A percentile compares a stretch with the other conserved stretches of the same genome.
Evolutionary conservation across 2,329 filamentous ascomycete species (phyloP).

Genomic region (Trematosphaeria pertusa): DNA sequence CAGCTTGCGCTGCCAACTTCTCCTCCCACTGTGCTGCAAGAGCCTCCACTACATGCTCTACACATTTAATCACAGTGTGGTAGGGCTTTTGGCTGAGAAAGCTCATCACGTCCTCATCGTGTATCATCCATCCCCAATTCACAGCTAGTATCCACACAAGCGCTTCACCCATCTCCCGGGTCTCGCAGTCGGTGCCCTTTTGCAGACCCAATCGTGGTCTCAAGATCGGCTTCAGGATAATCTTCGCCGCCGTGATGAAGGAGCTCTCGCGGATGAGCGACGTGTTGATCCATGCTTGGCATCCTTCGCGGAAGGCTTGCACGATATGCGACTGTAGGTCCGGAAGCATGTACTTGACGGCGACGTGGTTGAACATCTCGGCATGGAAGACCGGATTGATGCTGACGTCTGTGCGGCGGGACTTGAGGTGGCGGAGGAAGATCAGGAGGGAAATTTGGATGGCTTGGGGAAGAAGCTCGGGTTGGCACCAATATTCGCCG

Average conservation of each 20-base stretch:
- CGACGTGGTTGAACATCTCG: slow-evolving; percentile 1
- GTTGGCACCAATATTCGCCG: slow-evolving; percentile 2
- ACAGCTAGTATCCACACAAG: slow-evolving; percentile 4
- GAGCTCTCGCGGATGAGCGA: background rate
- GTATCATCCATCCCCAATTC: slow-evolving; percentile 13
- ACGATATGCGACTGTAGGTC: slow-evolving; percentile 3
- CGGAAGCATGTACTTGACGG: slow-evolving; percentile 6
- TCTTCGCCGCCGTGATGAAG: slow-evolving; percentile 2
- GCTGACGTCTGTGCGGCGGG: background rate
- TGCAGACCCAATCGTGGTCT: background rate
- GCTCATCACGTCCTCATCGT: slow-evolving; percentile 17
- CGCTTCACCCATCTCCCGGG: slow-evolving; percentile 1
- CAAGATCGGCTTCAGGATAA: slow-evolving; percentile 1
- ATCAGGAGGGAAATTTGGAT: slow-evolving; percentile 5
- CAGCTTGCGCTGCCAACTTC: no score
- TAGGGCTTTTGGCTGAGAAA: background rate
- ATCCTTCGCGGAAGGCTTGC: slow-evolving; percentile 4
- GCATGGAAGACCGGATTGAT: slow-evolving; percentile 12
- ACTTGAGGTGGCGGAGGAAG: slow-evolving; percentile 1
- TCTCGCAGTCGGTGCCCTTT: background rate
- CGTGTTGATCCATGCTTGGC: slow-evolving; percentile 5
- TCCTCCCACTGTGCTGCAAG: background rate
- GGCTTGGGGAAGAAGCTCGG: background rate
- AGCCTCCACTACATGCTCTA: background rate
- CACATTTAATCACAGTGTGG: background rate